phyloP scores from a whole-genome alignment of 129 eudicot species.

The Saposhnikovia divaricata region DNA sequence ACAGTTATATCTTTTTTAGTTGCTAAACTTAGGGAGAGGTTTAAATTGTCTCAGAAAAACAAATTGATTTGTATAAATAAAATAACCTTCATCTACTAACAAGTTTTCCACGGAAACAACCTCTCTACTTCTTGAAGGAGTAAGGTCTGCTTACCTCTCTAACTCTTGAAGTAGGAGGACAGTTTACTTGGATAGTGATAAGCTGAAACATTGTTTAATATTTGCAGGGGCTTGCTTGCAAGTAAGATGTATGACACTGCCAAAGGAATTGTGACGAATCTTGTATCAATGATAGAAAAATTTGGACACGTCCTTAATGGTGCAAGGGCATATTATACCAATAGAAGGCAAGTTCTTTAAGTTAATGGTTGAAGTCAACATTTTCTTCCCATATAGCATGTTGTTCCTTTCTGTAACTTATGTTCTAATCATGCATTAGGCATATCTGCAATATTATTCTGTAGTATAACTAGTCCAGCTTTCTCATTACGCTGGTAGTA shows the following conservation, averaged over 20 bases:
- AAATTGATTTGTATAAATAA: background rate
- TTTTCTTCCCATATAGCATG: background rate
- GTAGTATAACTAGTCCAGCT: background rate
- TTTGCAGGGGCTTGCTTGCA: constrained; percentile 73
- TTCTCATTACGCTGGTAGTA: background rate
- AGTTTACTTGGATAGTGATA: background rate
- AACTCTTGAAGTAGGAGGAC: background rate
- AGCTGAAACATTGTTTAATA: background rate
- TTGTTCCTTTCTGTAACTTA: background rate
- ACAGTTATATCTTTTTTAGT: background rate
- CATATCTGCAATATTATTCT: background rate
- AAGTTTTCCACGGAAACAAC: background rate
- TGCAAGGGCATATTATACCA: constrained; percentile 83
- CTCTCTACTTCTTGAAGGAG: background rate
- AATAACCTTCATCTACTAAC: background rate
- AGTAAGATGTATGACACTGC: constrained; percentile 93
- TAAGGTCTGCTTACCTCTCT: background rate
- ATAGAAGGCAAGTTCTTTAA: constrained; percentile 50
- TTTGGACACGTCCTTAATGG: constrained; percentile 87
- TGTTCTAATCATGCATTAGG: background rate
- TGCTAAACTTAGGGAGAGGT: background rate
- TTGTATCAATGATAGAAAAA: constrained; percentile 52
- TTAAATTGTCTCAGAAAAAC: background rate
- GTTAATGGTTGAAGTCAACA: no score
- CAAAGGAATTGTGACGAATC: constrained; percentile 73